Base-by-base conservation (phyloP, 1,284 basidiomycete genomes). In the Ganoderma lucidum region DNA sequence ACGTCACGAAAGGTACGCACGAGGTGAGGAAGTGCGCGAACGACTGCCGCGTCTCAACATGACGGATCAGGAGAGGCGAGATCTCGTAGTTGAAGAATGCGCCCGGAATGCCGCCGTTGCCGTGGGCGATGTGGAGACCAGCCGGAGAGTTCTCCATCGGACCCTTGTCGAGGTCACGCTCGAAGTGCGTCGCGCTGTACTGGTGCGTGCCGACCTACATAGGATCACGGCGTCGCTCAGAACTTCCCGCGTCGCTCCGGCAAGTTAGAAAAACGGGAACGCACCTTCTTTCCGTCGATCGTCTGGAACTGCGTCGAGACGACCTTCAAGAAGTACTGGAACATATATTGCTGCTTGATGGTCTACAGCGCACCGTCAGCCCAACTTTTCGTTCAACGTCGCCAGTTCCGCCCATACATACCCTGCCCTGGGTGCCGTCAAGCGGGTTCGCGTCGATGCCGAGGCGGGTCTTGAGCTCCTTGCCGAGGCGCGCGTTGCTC, bases 51-150 rank as follows among this genome's bases (percentile, higher is more conserved):
- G 88, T 92, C 79, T 98, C 96, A n/a, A 88, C 88, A 78, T 98
- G 96, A 30, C 96, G 91, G 61, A 98, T 93, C 66, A 95, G 91
- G 78, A 98, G 95, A 2, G 96, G 97, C n/a, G 96, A 97, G 78
- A 99, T 99, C 80, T 99, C 98, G 80, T 93, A 97, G 84, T 97
- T 98, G 89, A 98, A 93, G 85, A 96, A 98, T 23, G 93, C 91
- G 85, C 93, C 93, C 66, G 95, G 95, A 59, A 94, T 83, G 48
- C 97, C 97, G 56, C 84, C 83, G 68, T 90, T 87, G 65, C 93
- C 93, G 79, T 99, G 97, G 67, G 91, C 91, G 35, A 96, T 87
- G 72, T 91, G 89, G 39, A 94, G 86, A 28, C 95, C 94, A 67
- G 92, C 88, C 15, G 85, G 83, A 64, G 90, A 90, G 72, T 90